Percentiles rank a stretch among this genome's conserved stretches.
Evolutionary conservation across 169 alveolate species (phyloP).

Genomic region (Plasmodium chabaudi): DNA sequence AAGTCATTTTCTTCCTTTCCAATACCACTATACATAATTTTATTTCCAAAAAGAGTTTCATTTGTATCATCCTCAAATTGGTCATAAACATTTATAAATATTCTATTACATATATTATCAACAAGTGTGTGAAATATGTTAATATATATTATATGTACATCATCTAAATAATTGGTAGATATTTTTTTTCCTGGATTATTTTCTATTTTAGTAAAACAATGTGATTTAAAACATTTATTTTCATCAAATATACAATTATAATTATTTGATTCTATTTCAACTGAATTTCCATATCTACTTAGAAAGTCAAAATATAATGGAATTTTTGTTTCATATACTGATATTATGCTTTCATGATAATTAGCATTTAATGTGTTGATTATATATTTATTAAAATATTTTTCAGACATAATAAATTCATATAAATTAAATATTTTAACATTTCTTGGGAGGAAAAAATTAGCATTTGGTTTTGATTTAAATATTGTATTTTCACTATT

Average conservation of each 20-base stretch:
- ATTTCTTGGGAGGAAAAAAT: slow-evolving; percentile 76
- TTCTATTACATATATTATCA: slow-evolving; percentile 53
- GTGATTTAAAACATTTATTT: slow-evolving; percentile 56
- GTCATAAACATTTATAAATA: slow-evolving; percentile 50
- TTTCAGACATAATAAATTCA: slow-evolving; percentile 78
- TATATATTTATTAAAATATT: slow-evolving; percentile 76
- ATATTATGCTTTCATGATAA: slow-evolving; percentile 73
- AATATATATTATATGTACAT: slow-evolving; percentile 42
- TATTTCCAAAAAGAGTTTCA: slow-evolving; percentile 15
- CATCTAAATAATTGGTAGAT: slow-evolving; percentile 52
- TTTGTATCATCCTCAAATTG: slow-evolving; percentile 44
- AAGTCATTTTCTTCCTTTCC: slow-evolving; percentile 14
- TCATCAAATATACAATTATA: slow-evolving; percentile 64
- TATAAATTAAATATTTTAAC: slow-evolving; percentile 74
- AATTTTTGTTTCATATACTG: slow-evolving; percentile 70
- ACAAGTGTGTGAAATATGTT: slow-evolving; percentile 57
- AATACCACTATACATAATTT: slow-evolving; percentile 62
- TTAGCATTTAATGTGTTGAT: slow-evolving; percentile 79
- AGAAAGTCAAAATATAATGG: slow-evolving; percentile 63
- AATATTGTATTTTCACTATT: slow-evolving; percentile 62
- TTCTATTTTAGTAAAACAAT: slow-evolving; percentile 55
- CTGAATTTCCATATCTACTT: slow-evolving; percentile 74
- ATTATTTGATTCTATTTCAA: slow-evolving; percentile 59
- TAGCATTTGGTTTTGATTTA: slow-evolving; percentile 76
- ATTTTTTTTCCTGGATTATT: slow-evolving; percentile 26